A percentile compares a stretch with the other conserved stretches of the same genome.
Evolutionary conservation across 257 asterid species (phyloP).

Genomic region (Nicotiana attenuata): DNA sequence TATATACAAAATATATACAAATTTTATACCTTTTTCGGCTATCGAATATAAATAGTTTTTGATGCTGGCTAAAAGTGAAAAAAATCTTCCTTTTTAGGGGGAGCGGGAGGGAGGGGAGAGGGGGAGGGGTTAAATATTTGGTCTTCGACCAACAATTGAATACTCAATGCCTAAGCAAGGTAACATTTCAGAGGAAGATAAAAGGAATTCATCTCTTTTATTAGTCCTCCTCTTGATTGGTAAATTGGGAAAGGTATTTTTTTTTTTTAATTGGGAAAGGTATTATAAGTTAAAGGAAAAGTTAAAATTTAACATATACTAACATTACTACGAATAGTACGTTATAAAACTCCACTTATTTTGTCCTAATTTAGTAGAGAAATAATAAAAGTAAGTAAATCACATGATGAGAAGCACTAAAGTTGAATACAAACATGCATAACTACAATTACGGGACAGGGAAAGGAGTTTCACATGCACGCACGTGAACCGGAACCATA

Average conservation of each 20-base stretch:
- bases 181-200: not conserved
- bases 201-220: not conserved
- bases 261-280: not conserved
- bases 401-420: constrained; percentile 15
- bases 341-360: not conserved
- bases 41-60: too few species aligned
- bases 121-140: too few species aligned
- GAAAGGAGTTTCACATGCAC: constrained; percentile 24
- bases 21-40: too few species aligned
- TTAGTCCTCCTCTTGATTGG: not conserved
- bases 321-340: not conserved
- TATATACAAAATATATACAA: too few species aligned
- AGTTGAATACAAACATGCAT: not conserved
- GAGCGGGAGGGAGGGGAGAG: too few species aligned
- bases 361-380: not conserved
- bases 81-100: too few species aligned
- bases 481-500: constrained; percentile 30
- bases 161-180: not conserved
- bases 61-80: too few species aligned
- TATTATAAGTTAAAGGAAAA: not conserved
- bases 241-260: not conserved
- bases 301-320: not conserved
- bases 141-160: too few species aligned
- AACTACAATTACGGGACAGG: constrained; percentile 6
- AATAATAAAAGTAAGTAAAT: constrained; percentile 4